Conservation (phyloP, 495 filamentous ascomycete species). For the Chaetomium tenue region DNA sequence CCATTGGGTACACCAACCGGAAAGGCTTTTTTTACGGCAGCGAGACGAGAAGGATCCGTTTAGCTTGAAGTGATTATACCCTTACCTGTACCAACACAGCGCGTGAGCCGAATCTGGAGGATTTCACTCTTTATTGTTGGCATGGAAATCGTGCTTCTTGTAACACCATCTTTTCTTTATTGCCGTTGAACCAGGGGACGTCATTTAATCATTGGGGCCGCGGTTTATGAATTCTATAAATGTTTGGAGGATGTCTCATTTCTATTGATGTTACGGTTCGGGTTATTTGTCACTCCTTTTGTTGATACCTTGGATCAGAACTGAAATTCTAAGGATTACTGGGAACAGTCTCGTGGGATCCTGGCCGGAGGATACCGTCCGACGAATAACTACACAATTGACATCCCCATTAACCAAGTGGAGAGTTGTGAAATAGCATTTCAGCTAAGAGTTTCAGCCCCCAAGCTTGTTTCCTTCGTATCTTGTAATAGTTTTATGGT, state of each 20-base stretch:
- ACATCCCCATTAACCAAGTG: too few relatives aligned
- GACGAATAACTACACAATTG: too few relatives aligned
- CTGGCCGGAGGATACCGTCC: too few relatives aligned
- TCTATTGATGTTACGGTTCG: background rate
- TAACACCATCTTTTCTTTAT: background rate
- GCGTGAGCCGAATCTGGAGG: background rate
- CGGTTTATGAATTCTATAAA: background rate
- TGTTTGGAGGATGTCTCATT: background rate
- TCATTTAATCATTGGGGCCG: background rate
- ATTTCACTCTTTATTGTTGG: background rate
- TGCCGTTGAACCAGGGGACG: background rate
- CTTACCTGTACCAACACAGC: too few relatives aligned
- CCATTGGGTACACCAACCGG: constrained; percentile 29
- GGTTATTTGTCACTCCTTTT: background rate
- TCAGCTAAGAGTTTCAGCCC: too few relatives aligned
- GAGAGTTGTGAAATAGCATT: too few relatives aligned
- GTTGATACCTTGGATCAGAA: background rate
- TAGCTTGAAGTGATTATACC: constrained; percentile 18
- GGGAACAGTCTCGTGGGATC: too few relatives aligned
- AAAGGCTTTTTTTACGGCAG: constrained; percentile 38
- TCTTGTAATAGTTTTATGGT: background rate
- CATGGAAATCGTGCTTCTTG: background rate
- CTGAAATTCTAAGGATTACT: too few relatives aligned
- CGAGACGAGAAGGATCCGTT: constrained; percentile 22
- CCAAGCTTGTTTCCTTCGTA: too few relatives aligned